phyloP scores from a whole-genome alignment of 495 filamentous ascomycete genomes.

The Copromyces sp. region DNA sequence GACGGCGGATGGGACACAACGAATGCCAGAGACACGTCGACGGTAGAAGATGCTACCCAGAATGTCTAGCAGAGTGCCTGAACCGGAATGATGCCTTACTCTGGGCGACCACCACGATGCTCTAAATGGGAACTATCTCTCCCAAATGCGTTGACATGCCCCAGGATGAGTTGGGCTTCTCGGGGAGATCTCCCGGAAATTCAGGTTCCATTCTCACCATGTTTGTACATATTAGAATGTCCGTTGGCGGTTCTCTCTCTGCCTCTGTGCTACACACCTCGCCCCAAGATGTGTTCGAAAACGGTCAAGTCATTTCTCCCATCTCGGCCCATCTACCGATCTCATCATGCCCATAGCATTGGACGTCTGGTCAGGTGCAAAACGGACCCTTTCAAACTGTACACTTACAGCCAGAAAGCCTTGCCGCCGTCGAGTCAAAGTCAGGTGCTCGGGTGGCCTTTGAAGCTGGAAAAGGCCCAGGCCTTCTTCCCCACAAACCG shows the following conservation, averaged over 20 bases:
- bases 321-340: slow-evolving; percentile 17
- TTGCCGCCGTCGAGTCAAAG: slow-evolving; percentile 19
- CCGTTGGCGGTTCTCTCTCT: too few species aligned
- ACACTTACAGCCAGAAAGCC: slow-evolving; percentile 11
- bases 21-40: not conserved
- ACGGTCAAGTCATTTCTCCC: slow-evolving; percentile 1
- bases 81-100: slow-evolving; percentile 14
- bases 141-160: slow-evolving; percentile 4
- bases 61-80: slow-evolving; percentile 17
- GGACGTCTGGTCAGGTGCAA: slow-evolving; percentile 13
- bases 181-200: slow-evolving; percentile 18
- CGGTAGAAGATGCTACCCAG: slow-evolving; percentile 7
- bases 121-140: slow-evolving; percentile 13
- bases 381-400: not conserved
- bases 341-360: too few species aligned
- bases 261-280: not conserved
- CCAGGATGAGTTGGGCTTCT: slow-evolving; percentile 5
- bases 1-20: not conserved
- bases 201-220: not conserved
- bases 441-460: slow-evolving; percentile 15
- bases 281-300: not conserved
- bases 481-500: slow-evolving; percentile 23
- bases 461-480: slow-evolving; percentile 9
- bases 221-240: not conserved
- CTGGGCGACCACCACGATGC: slow-evolving; percentile 6